phyloP scores from a whole-genome alignment of 108 stramenopile genomes.

The Discostella pseudostelligera region DNA sequence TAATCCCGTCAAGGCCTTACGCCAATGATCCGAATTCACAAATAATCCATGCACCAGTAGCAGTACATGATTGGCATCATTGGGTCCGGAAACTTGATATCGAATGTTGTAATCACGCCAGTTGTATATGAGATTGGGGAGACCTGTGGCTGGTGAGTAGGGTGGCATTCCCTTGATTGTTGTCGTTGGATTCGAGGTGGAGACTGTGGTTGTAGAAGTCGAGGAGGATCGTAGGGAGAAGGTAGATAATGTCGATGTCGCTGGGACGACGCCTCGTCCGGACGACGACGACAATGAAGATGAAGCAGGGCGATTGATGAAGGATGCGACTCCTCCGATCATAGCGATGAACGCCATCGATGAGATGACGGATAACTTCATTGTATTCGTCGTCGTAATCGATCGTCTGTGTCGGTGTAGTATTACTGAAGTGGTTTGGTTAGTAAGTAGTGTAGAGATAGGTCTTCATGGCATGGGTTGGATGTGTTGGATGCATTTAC shows the following conservation, averaged over 20 bases:
- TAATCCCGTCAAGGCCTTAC: constrained; percentile 63
- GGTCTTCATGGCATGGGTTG: too few relatives aligned
- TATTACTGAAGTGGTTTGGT: too few relatives aligned
- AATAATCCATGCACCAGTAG: constrained; percentile 82
- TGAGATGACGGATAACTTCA: background rate
- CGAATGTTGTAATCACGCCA: constrained; percentile 70
- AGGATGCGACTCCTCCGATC: background rate
- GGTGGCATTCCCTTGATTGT: constrained; percentile 21
- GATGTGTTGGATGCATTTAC: too few relatives aligned
- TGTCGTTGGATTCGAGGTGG: background rate
- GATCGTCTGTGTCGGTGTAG: too few relatives aligned
- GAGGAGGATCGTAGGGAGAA: too few relatives aligned
- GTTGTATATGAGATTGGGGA: constrained; percentile 66
- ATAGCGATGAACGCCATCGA: background rate
- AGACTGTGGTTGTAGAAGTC: background rate
- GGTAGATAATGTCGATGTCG: too few relatives aligned
- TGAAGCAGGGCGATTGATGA: too few relatives aligned
- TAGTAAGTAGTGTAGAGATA: too few relatives aligned
- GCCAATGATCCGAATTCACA: constrained; percentile 87
- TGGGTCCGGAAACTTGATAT: constrained; percentile 75
- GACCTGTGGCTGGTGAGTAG: constrained; percentile 64
- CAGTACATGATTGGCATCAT: constrained; percentile 34
- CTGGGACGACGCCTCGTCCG: too few relatives aligned
- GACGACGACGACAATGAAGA: too few relatives aligned
- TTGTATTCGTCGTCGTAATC: background rate